A percentile compares a stretch with the other conserved stretches of the same genome.
phyloP scores from a whole-genome alignment of 108 stramenopile genomes.

The Nannochloropsis salina region DNA sequence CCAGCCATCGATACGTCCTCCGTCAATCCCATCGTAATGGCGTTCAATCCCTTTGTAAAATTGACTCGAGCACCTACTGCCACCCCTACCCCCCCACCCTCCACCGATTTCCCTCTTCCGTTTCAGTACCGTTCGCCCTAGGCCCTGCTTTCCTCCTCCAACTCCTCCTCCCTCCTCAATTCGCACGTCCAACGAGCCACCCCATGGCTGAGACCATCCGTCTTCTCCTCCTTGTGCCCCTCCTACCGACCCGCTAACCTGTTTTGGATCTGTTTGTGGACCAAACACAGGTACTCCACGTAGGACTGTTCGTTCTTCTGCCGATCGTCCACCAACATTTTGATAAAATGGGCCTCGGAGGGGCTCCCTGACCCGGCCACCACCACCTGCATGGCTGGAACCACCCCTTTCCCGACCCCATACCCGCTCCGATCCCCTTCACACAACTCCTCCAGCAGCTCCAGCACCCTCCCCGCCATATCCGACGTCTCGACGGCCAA shows the following conservation, averaged over 20 bases:
- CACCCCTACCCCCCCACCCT: too few species aligned
- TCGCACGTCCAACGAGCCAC: too few species aligned
- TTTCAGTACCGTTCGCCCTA: background rate
- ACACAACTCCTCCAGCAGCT: background rate
- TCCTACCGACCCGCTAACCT: background rate
- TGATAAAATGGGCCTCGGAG: constrained; percentile 51
- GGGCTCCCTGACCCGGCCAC: constrained; percentile 52
- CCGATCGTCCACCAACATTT: constrained; percentile 59
- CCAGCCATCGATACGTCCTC: too few species aligned
- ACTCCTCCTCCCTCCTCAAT: background rate
- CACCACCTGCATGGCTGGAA: constrained; percentile 43
- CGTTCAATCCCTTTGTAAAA: too few species aligned
- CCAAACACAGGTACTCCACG: constrained; percentile 55
- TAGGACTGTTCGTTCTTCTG: constrained; percentile 53
- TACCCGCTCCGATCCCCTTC: background rate
- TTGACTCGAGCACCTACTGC: too few species aligned
- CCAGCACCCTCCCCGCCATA: background rate
- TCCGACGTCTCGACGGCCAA: background rate
- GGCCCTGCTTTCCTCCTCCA: background rate
- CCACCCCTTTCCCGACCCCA: background rate
- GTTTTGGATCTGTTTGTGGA: constrained; percentile 52
- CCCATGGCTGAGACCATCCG: background rate
- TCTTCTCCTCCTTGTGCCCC: background rate
- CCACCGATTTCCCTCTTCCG: background rate
- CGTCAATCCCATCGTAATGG: too few species aligned